Evolutionary conservation across 176 grass and related monocot species (phyloP), one percentile per base, ranked within the genome.

Genomic region (Phoenix roebelenii): DNA sequence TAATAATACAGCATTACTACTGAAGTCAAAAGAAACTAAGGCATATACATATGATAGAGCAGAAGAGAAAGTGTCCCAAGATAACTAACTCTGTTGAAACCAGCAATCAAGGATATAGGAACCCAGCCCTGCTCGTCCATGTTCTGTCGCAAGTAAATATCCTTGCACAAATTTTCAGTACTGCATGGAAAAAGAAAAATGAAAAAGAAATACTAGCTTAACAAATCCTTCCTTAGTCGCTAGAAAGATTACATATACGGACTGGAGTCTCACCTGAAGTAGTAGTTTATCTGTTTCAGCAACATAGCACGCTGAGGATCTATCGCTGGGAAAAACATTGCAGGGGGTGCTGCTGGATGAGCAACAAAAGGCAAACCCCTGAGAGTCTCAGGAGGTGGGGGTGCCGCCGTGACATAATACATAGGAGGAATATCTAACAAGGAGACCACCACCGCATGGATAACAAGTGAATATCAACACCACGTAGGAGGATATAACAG

Each of bases 111-210:
- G 49, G 93, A 78, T 60, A 88, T 57, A n/a, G 77, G 73, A 49
- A 98, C 93, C 93, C 93, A 98, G 17, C 93, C 93, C 68, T 81
- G 83, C 50, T 80, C 79, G 78, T 92, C 84, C 93, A 98, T 98
- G 32, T 79, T 86, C 49, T 60, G 15, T n/a, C 87, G 68, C 76
- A 98, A 68, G 63, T 22, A 98, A 71, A 58, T 61, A 63, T 98
- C 93, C 69, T 80, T 98, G 66, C 93, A 92, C 72, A 98, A 72
- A 85, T 98, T 98, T 19, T 78, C 87, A 55, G 66, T 28, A 24
- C 93, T 98, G 76, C 50, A 78, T 44, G 35, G 73, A 81, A 69
- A 15, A 20, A 44, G 18, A 60, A 87, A 23, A 28, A 23, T 16
- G 17, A 19, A 5, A 74, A 80, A 25, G 65, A 32, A 15, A 68